Percentiles rank a stretch among this genome's conserved stretches.
These are phyloP conservation scores for Naganishia liquefaciens DNA, from an alignment of 1,284 basidiomycete species.

Conservation along the genomic window DNA sequence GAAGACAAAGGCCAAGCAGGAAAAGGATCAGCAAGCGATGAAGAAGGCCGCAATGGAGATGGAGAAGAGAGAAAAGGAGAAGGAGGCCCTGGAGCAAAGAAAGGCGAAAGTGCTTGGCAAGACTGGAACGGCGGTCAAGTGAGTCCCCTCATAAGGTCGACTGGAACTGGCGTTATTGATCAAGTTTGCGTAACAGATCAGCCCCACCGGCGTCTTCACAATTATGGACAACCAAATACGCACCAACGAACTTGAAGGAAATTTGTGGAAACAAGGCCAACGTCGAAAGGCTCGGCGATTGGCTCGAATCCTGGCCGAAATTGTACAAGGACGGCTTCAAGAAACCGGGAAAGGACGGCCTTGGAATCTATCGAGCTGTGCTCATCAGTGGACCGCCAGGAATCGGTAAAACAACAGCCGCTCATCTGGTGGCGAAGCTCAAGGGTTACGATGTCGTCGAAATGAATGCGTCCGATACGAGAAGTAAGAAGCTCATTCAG, in stretches of 20 bases:
- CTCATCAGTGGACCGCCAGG: slow-evolving; percentile 92
- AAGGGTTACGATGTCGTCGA: slow-evolving; percentile 91
- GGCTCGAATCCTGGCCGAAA: slow-evolving; percentile 82
- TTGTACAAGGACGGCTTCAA: slow-evolving; percentile 77
- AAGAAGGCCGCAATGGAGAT: slow-evolving; percentile 68
- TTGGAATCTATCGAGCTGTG: slow-evolving; percentile 82
- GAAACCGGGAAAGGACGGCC: slow-evolving; percentile 88
- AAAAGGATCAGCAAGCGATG: slow-evolving; percentile 67
- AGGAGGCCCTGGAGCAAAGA: slow-evolving; percentile 30
- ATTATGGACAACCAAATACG: slow-evolving; percentile 95
- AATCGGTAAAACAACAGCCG: slow-evolving; percentile 96
- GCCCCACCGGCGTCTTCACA: slow-evolving; percentile 58
- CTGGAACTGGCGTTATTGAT: not conserved
- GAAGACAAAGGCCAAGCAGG: slow-evolving; percentile 76
- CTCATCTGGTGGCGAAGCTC: slow-evolving; percentile 84
- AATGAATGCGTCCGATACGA: slow-evolving; percentile 90
- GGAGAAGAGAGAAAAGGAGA: slow-evolving; percentile 40
- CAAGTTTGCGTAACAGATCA: slow-evolving; percentile 49
- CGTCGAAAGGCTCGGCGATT: slow-evolving; percentile 82
- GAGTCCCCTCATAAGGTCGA: slow-evolving; percentile 30
- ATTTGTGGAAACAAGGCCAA: slow-evolving; percentile 92
- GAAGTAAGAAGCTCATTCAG: slow-evolving; percentile 96
- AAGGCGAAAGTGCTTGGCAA: slow-evolving; percentile 55
- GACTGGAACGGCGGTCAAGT: slow-evolving; percentile 50
- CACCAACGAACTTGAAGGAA: slow-evolving; percentile 81